Base-by-base conservation (phyloP, 495 filamentous ascomycete species). In the Tuber microsphaerosporum region DNA sequence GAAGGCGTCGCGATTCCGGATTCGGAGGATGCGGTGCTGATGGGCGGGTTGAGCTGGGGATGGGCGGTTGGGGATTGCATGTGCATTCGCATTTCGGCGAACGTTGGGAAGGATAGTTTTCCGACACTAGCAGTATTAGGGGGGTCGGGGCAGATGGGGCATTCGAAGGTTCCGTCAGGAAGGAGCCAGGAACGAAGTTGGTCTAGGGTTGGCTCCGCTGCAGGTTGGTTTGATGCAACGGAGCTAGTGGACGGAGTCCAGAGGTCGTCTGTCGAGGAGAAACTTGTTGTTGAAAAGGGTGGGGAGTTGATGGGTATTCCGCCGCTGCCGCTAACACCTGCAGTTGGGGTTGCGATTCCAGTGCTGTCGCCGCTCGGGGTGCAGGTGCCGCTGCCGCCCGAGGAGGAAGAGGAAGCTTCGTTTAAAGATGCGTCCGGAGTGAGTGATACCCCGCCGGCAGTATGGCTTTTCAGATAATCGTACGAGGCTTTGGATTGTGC, bases 291-390 rank as follows among this genome's bases (percentile, higher is more conserved):
- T 65, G 56, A 65, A 26, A 65, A 65, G 26, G 26, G 26, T 8
- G 56, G 56, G 56, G 26, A 34, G 26, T 17, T 31, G 4, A 17
- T 34, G 56, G 26, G 26, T 65, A 65, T 65, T 34, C 56, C 56
- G 26, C 56, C 56, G 14, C 26, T 10, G 20, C n/a, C 56, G 14
- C 56, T 8, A 8, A 65, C 26, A 26, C 56, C 56, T 16, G 56
- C 56, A 5, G 26, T 65, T 34, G 26, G 56, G 34, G 34, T 37
- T 37, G 34, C 34, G 34, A 2, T 37, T 37, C 34, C 34, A 2
- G 34, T 37, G 34, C 34, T 37, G 34, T 37, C n/a, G 43, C 86
- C 86, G 16, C 56, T 16, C 56, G 34, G 34, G 26, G 75, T 70
- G 42, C 70, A 68, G 34, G 72, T n/a, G 10, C 42, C 44, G 41